Percentiles rank a stretch among this genome's conserved stretches.
Conservation (phyloP, 257 asterid genomes). For the Schizonepeta tenuifolia region DNA sequence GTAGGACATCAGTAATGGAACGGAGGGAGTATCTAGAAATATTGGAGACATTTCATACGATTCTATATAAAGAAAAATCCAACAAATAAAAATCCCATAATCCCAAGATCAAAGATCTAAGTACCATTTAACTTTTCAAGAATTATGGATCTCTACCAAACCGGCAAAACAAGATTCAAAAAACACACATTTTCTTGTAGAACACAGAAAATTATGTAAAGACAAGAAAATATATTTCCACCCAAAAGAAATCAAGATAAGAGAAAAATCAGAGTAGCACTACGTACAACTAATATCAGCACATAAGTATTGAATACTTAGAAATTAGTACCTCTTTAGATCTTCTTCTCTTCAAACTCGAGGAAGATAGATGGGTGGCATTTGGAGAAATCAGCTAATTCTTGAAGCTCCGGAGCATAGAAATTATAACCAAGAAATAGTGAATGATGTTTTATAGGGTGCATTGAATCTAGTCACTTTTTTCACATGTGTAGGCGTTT, state of each 20-base stretch:
- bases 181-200: neutral
- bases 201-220: neutral
- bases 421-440: conserved; percentile 27
- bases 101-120: neutral
- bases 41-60: neutral
- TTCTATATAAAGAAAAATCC: neutral
- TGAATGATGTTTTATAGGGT: conserved; percentile 10
- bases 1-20: no score
- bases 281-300: neutral
- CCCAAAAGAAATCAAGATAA: neutral
- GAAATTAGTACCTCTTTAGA: conserved; percentile 24
- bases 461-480: conserved; percentile 42
- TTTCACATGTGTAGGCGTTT: conserved; percentile 4
- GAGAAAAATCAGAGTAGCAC: neutral
- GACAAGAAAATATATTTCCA: neutral
- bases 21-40: no score
- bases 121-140: neutral
- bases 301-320: neutral
- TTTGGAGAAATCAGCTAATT: conserved; percentile 17
- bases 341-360: conserved; percentile 21
- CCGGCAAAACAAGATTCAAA: neutral
- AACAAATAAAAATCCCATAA: neutral
- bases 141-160: neutral
- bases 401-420: conserved; percentile 25
- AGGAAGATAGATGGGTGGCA: conserved; percentile 20